These are phyloP conservation scores for Fusarium illudens DNA, from an alignment of 2,329 filamentous ascomycete species.

Conservation along the genomic window DNA sequence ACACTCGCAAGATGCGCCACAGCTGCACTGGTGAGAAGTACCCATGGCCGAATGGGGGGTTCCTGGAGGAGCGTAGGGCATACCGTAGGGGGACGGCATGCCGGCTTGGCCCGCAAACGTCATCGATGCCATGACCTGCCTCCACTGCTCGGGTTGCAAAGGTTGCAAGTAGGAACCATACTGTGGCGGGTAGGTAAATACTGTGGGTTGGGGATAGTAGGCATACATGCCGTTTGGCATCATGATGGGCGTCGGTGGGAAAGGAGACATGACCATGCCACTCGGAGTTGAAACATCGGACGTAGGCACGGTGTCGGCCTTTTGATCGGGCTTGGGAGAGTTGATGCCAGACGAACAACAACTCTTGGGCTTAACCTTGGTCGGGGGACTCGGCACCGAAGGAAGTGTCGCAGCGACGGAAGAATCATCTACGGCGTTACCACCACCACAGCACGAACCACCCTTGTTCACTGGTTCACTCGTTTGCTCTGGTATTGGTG, in stretches of 20 bases:
- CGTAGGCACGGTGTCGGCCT: slow-evolving; percentile 29
- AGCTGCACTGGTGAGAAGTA: slow-evolving; percentile 62
- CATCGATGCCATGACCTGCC: slow-evolving; percentile 55
- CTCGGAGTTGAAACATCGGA: slow-evolving; percentile 36
- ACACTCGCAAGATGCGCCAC: slow-evolving; percentile 72
- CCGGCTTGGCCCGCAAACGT: slow-evolving; percentile 48
- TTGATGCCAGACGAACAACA: slow-evolving; percentile 43
- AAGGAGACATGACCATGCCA: slow-evolving; percentile 48
- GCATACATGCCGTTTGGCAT: slow-evolving; percentile 52
- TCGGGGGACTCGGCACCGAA: slow-evolving; percentile 24
- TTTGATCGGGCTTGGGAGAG: slow-evolving; percentile 33
- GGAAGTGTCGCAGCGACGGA: slow-evolving; percentile 21
- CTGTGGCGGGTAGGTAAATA: slow-evolving; percentile 63
- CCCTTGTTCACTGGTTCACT: slow-evolving; percentile 28
- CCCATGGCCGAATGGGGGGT: slow-evolving; percentile 37
- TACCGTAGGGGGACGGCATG: slow-evolving; percentile 41
- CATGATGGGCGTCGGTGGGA: slow-evolving; percentile 45
- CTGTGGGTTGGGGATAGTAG: slow-evolving; percentile 54
- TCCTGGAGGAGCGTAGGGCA: slow-evolving; percentile 33
- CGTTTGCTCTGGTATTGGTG: slow-evolving; percentile 22
- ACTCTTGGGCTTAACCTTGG: slow-evolving; percentile 37
- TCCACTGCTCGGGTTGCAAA: slow-evolving; percentile 63
- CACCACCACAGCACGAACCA: slow-evolving; percentile 51
- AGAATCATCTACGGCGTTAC: slow-evolving; percentile 6
- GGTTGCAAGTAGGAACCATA: slow-evolving; percentile 65